Evolutionary conservation across 768 basidiomycete genomes (phyloP), one percentile per base, ranked within the genome.

Genomic region (Megacollybia marginata): DNA sequence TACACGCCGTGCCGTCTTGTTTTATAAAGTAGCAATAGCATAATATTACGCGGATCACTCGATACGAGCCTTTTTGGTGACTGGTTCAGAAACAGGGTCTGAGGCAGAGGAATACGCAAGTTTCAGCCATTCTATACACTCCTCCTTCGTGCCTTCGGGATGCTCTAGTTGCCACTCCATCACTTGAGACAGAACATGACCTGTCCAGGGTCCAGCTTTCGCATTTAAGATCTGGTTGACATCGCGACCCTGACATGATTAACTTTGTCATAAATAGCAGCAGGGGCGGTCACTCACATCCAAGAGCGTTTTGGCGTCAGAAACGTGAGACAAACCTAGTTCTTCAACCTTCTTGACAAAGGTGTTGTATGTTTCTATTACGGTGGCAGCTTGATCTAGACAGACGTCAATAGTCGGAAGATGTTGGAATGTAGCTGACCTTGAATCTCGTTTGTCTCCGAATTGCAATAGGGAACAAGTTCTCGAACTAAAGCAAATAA

Each of bases 101-200:
- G 67, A 63, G n/a, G 79, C 80, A 20, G 72, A 68, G 8, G 57
- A 60, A 34, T 71, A 71, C 57, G 84, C 78, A n/a, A 65, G 63
- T 50, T 67, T 65, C 40, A 97, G 67, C 91, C 91, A 96, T 11
- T 62, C 62, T 28, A 70, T 61, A 60, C 92, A 93, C 4, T 82
- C 78, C 5, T 80, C 83, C 58, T 80, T 79, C 4, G 79, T 76
- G 1, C 73, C 76, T 2, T 71, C 58, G 0, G 93, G 90, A 61
- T 92, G 69, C 33, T 79, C 83, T 7, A 98, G 73, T 57, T 93
- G 92, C 94, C 93, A 98, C 52, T 83, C 78, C 16, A 91, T 59
- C 20, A 97, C 74, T 44, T 73, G 75, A n/a, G 73, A 68, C 16
- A 91, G 69, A 6, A 83, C 74, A 28, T 74, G 66, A 32, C 78